phyloP scores from a whole-genome alignment of 208 protist genomes.

The Borovskyia barvae region DNA sequence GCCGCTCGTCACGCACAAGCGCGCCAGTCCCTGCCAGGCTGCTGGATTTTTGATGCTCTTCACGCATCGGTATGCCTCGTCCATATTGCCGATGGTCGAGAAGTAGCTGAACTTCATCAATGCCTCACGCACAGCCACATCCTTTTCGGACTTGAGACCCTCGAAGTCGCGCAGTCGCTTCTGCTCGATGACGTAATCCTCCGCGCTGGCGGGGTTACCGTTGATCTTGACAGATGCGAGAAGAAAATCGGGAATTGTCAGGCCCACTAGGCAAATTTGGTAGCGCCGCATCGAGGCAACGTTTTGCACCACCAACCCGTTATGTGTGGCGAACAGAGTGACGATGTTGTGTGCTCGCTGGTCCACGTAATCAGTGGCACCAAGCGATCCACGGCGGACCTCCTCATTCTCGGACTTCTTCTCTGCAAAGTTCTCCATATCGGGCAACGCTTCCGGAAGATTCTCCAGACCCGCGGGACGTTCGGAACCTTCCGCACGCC shows the following conservation, averaged over 20 bases:
- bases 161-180: constrained; percentile 93
- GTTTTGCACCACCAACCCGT: constrained; percentile 87
- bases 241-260: constrained; percentile 91
- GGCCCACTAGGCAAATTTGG: constrained; percentile 87
- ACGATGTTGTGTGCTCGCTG: constrained; percentile 79
- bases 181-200: constrained; percentile 89
- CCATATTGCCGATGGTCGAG: constrained; percentile 96
- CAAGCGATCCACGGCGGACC: constrained; percentile 40
- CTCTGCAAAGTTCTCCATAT: constrained; percentile 86
- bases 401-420: constrained; percentile 35
- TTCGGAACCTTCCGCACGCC: constrained; percentile 7
- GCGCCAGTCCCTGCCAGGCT: constrained; percentile 95
- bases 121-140: constrained; percentile 87
- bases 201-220: constrained; percentile 68
- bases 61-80: constrained; percentile 96
- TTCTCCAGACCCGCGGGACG: constrained; percentile 36
- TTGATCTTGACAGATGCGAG: constrained; percentile 84
- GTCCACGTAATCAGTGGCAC: constrained; percentile 52
- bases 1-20: constrained; percentile 94
- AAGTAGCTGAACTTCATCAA: constrained; percentile 97
- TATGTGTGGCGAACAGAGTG: constrained; percentile 83
- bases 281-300: constrained; percentile 67
- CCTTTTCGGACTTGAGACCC: constrained; percentile 87
- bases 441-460: constrained; percentile 61
- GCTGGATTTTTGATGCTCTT: constrained; percentile 92